Evolutionary conservation across 495 filamentous ascomycete species (phyloP), one percentile per base, ranked within the genome.

Genomic region (Talaromyces nanjingensis): DNA sequence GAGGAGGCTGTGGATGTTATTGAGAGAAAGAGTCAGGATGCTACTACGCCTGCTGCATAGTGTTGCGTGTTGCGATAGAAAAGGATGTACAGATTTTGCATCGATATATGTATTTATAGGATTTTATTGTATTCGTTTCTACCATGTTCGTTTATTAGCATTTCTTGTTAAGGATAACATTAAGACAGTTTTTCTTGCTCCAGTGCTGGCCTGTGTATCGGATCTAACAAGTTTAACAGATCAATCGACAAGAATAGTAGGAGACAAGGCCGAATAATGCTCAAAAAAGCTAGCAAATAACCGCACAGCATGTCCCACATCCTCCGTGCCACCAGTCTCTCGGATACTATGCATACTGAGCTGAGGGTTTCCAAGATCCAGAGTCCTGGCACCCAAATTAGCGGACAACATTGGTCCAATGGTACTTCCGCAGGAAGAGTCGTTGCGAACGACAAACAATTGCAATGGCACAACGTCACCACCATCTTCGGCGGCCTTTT

Each of bases 281-380:
- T 87, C 78, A 74, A 96, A 91, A 76, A 97, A 99, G 64, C 87
- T 86, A 63, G 89, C 86, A 75, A 99, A 97, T 55, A 99, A 75
- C 68, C 88, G 86, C 65, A 96, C 87, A 0, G 90, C 89, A 76
- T 96, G 85, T 66, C 90, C 92, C 6, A 99, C 88, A 80, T 99
- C 94, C 65, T 91, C 83, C 1, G 84, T 86, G 9, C 93, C 93
- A 4, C 88, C 89, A 42, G 89, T 96, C 82, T 99, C 94, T 42
- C 94, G 84, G 68, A 98, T 97, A 71, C 89, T 93, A 74, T 99
- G 94, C 94, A 99, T 99, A 71, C 86, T 89, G 64, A 98, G 76
- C 76, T 98, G 96, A n/a, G 94, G 86, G 72, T 97, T 98, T 3
- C 94, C 94, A 66, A 99, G 73, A 72, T 99, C 94, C 60, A 99